Conservation (phyloP, 2,329 filamentous ascomycete genomes). For the Aspergillus bombycis region DNA sequence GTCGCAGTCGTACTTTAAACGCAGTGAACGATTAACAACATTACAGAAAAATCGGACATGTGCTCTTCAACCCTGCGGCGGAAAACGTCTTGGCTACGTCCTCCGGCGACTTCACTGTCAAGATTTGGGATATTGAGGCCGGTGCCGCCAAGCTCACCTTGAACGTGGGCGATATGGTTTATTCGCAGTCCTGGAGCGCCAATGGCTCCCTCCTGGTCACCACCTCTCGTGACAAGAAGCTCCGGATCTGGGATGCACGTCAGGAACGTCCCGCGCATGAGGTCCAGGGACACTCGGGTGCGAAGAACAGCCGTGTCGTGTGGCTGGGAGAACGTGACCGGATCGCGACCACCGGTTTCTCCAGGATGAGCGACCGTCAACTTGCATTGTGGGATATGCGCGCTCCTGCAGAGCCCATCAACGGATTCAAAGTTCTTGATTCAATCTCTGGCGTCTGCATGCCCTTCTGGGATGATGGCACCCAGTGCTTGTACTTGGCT, state of each 20-base stretch:
- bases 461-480: conserved; percentile 99
- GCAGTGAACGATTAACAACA: conserved; percentile 22
- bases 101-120: conserved; percentile 92
- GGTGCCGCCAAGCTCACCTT: conserved; percentile 75
- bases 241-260: conserved; percentile 95
- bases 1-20: neutral
- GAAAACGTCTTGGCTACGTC: conserved; percentile 94
- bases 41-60: conserved; percentile 89
- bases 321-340: conserved; percentile 98
- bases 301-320: conserved; percentile 95
- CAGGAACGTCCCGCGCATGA: conserved; percentile 88
- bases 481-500: conserved; percentile 91
- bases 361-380: conserved; percentile 96
- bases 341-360: conserved; percentile 95
- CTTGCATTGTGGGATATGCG: conserved; percentile 94
- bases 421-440: conserved; percentile 87
- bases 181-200: conserved; percentile 94
- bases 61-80: conserved; percentile 95
- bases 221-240: conserved; percentile 96
- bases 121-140: conserved; percentile 90
- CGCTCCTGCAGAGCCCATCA: conserved; percentile 76
- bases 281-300: conserved; percentile 80
- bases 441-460: conserved; percentile 98
- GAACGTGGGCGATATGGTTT: conserved; percentile 88
- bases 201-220: conserved; percentile 84